Base-by-base conservation (phyloP, 805 yeast genomes). In the Suhomyces prunicola region DNA sequence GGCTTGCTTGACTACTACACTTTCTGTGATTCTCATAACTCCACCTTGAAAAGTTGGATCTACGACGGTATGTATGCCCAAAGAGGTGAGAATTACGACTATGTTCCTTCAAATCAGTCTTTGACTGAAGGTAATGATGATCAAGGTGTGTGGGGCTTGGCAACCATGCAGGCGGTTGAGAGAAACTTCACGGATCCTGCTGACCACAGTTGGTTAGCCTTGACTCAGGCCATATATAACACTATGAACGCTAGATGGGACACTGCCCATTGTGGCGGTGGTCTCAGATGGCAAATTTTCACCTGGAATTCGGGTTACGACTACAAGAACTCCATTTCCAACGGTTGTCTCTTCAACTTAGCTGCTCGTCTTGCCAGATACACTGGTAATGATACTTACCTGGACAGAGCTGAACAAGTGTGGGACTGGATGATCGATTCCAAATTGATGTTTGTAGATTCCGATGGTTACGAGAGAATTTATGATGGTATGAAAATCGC, bases 221-320 rank as follows among this genome's bases (percentile, higher is more conserved):
- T 92, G 64, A 88, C 96, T 0, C 96, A 90, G 71, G 96, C 96
- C 2, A 88, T 90, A 13, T 93, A 87, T 74, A 90, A 92, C 68
- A 87, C 96, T 35, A 92, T 93, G 96, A 85, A 88, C 40, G 72
- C 77, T 29, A 82, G 97, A 68, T 93, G 98, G 99, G 97, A 92
- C 68, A 59, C 67, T 6, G 66, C 61, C 3, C 63, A 75, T 51
- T 93, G 99, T 73, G 81, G 78, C 44, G 98, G 99, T 54, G 98
- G 99, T 0, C 73, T 93, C 55, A 79, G 97, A 70, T 93, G 98
- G 98, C 98, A 93, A 75, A 93, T 93, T 63, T 93, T 86, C 74
- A 79, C 86, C 53, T 92, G 97, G 96, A 93, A 93, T 68, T 79
- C 90, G 6, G 99, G 98, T 56, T 93, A 91, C 68, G 88, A 89